Evolutionary conservation across 129 eudicot species (phyloP).

Genomic region (Helianthus annuus): DNA sequence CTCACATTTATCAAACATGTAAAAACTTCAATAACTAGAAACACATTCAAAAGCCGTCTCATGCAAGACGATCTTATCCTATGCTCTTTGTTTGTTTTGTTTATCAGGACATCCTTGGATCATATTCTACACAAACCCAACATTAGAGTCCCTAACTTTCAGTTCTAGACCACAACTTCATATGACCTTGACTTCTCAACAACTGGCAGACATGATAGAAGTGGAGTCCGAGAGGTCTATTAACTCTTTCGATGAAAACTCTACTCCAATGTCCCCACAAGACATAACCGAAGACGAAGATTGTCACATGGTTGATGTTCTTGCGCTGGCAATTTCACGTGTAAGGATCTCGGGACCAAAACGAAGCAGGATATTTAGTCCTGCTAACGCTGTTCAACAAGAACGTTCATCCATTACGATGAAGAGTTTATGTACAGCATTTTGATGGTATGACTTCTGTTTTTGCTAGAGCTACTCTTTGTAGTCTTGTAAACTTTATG

Average conservation of each 20-base stretch:
- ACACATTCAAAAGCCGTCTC: neutral
- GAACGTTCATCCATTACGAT: slow-evolving; percentile 43
- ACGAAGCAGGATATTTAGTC: slow-evolving; percentile 52
- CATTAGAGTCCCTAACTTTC: slow-evolving; percentile 32
- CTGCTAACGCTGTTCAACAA: slow-evolving; percentile 35
- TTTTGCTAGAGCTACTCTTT: neutral
- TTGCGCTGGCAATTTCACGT: slow-evolving; percentile 55
- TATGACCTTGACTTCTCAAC: slow-evolving; percentile 32
- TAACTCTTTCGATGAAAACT: slow-evolving; percentile 26
- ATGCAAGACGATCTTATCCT: neutral
- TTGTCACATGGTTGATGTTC: slow-evolving; percentile 47
- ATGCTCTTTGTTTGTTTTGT: slow-evolving; percentile 7
- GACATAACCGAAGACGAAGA: slow-evolving; percentile 30
- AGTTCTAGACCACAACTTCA: slow-evolving; percentile 11
- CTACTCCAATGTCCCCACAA: slow-evolving; percentile 13
- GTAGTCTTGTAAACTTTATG: no score
- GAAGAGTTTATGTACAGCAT: slow-evolving; percentile 48
- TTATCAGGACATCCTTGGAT: slow-evolving; percentile 58
- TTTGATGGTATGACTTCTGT: slow-evolving; percentile 24
- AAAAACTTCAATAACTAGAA: neutral
- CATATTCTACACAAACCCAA: slow-evolving; percentile 38
- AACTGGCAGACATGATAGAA: slow-evolving; percentile 25
- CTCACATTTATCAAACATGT: neutral
- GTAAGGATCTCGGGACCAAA: slow-evolving; percentile 54
- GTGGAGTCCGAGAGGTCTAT: slow-evolving; percentile 26